A percentile compares a stretch with the other conserved stretches of the same genome.
These are phyloP conservation scores for Oenanthe javanica DNA, from an alignment of 140 eudicot genomes.

Conservation along the genomic window DNA sequence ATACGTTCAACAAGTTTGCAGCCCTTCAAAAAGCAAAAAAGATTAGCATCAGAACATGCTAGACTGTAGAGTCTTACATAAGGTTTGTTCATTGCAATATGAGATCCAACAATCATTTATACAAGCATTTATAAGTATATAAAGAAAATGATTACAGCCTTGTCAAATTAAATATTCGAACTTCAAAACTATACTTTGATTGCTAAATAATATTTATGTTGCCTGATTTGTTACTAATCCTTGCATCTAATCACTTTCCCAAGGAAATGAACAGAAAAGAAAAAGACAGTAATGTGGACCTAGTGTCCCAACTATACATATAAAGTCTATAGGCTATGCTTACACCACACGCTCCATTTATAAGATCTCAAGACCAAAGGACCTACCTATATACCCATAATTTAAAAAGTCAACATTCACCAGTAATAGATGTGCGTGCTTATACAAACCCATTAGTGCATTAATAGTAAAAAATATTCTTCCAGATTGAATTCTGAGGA, in stretches of 20 bases:
- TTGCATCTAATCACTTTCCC: not conserved
- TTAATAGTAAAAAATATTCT: not conserved
- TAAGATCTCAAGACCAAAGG: not conserved
- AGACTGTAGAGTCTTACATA: too few species aligned
- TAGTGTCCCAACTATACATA: not conserved
- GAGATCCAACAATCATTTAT: not conserved
- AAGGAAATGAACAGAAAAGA: not conserved
- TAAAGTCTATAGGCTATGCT: not conserved
- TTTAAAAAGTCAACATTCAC: not conserved
- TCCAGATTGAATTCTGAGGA: not conserved
- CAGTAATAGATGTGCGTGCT: not conserved
- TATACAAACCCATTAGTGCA: not conserved
- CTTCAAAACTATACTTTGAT: not conserved
- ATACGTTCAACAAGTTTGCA: constrained; percentile 66
- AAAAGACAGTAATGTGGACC: not conserved
- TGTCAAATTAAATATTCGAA: not conserved
- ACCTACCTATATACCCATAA: not conserved
- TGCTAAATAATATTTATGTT: not conserved
- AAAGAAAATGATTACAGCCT: not conserved
- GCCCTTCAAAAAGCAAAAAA: constrained; percentile 42
- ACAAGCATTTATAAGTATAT: not conserved
- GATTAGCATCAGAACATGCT: not conserved
- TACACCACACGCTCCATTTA: constrained; percentile 2
- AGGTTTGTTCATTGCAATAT: too few species aligned
- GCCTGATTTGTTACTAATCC: not conserved